Conservation (phyloP, 805 yeast genomes). For the Saturnispora galanensis region DNA sequence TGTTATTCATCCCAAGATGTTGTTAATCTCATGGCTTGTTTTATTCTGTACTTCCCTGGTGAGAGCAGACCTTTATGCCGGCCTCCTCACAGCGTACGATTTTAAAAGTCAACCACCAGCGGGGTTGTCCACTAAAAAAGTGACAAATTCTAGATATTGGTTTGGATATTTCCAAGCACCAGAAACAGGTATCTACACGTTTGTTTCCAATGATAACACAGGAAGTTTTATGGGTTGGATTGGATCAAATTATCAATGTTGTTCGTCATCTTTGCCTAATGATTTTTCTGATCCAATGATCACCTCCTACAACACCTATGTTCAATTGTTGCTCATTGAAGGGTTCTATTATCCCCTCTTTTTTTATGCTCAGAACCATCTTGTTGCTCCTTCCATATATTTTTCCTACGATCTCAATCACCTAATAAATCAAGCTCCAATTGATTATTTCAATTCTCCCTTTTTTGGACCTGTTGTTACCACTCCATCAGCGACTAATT, state of each 20-base stretch:
- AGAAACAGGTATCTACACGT: not conserved
- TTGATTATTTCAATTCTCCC: not conserved
- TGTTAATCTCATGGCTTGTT: no score
- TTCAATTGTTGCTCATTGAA: not conserved
- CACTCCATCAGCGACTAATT: not conserved
- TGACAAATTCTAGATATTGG: no score
- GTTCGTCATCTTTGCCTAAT: not conserved
- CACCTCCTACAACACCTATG: not conserved
- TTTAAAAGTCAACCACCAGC: no score
- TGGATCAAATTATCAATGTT: not conserved
- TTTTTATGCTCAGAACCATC: not conserved
- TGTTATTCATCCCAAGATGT: no score
- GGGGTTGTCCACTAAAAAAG: no score
- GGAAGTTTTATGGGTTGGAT: not conserved
- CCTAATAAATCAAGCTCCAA: not conserved
- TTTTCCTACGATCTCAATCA: not conserved
- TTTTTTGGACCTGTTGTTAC: not conserved
- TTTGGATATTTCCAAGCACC: not conserved
- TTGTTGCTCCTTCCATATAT: not conserved
- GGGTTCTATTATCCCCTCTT: not conserved
- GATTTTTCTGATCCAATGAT: not conserved
- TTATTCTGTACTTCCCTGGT: no score
- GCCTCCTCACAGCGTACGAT: no score
- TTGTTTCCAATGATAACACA: not conserved
- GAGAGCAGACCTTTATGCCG: no score